phyloP scores from a whole-genome alignment of 805 yeast genomes.

The Lachancea nothofagi region DNA sequence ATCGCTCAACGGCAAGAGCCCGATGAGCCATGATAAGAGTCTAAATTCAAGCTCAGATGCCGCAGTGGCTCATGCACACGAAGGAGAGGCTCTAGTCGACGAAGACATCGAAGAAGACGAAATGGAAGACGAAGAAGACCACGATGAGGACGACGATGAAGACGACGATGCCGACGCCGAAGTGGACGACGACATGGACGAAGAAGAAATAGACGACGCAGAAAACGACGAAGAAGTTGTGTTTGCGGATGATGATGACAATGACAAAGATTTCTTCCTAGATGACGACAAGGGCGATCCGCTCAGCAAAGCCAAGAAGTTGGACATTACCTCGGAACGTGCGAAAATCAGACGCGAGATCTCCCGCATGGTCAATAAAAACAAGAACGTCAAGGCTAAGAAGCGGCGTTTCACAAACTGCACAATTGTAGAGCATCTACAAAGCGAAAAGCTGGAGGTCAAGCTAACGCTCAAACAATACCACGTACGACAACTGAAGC shows the following conservation, averaged over 20 bases:
- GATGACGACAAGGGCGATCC: constrained; percentile 15
- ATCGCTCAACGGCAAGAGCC: too few species aligned
- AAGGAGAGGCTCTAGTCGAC: not conserved
- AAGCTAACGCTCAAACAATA: constrained; percentile 32
- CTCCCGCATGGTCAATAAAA: constrained; percentile 28
- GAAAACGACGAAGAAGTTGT: constrained; percentile 12
- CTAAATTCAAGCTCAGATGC: too few species aligned
- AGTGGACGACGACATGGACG: constrained; percentile 10
- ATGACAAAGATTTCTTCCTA: constrained; percentile 23
- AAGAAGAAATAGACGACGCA: constrained; percentile 9
- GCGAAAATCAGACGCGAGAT: constrained; percentile 27
- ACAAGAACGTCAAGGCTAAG: constrained; percentile 24
- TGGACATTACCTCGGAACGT: constrained; percentile 26
- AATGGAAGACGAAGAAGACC: constrained; percentile 1
- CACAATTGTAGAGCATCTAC: constrained; percentile 24
- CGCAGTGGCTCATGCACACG: too few species aligned
- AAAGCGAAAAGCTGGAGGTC: constrained; percentile 18
- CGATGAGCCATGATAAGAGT: too few species aligned
- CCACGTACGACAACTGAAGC: constrained; percentile 29
- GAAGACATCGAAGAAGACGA: not conserved
- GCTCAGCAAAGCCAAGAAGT: constrained; percentile 16
- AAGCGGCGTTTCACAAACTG: constrained; percentile 33
- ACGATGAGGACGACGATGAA: constrained; percentile 4
- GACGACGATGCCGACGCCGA: constrained; percentile 10
- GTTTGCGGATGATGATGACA: constrained; percentile 18